Conservation (phyloP, 176 grass and related monocot species). For the Pontederia paniculata region DNA sequence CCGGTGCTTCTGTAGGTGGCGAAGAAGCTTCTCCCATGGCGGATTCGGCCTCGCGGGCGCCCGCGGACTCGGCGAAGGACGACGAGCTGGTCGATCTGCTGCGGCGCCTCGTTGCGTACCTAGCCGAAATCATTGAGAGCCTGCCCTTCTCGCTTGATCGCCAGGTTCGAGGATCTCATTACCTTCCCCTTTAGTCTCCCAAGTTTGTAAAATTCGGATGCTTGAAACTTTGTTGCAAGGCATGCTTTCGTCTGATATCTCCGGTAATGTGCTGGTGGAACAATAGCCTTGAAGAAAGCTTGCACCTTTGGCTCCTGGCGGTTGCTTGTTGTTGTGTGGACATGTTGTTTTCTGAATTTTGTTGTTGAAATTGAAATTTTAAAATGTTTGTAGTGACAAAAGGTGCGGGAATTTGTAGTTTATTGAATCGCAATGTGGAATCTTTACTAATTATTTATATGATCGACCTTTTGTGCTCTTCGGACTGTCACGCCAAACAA, state of each 20-base stretch:
- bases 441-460: too few relatives aligned
- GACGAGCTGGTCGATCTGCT: constrained; percentile 86
- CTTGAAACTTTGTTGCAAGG: not conserved
- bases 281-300: too few relatives aligned
- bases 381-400: too few relatives aligned
- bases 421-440: too few relatives aligned
- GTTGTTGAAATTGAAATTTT: too few relatives aligned
- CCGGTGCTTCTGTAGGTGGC: too few relatives aligned
- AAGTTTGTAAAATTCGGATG: not conserved
- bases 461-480: too few relatives aligned
- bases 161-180: constrained; percentile 38
- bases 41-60: constrained; percentile 3
- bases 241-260: constrained; percentile 7
- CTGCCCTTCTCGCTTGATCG: constrained; percentile 78
- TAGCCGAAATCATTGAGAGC: constrained; percentile 58
- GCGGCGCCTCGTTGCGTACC: constrained; percentile 54
- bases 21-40: constrained; percentile 3
- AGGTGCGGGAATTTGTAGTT: too few relatives aligned
- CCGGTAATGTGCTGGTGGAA: not conserved
- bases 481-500: too few relatives aligned
- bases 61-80: constrained; percentile 31
- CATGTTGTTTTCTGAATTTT: too few relatives aligned
- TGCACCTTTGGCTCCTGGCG: too few relatives aligned
- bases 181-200: not conserved
- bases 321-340: too few relatives aligned